Conservation (phyloP, 805 yeast species). For the Blastobotrys parvus region DNA sequence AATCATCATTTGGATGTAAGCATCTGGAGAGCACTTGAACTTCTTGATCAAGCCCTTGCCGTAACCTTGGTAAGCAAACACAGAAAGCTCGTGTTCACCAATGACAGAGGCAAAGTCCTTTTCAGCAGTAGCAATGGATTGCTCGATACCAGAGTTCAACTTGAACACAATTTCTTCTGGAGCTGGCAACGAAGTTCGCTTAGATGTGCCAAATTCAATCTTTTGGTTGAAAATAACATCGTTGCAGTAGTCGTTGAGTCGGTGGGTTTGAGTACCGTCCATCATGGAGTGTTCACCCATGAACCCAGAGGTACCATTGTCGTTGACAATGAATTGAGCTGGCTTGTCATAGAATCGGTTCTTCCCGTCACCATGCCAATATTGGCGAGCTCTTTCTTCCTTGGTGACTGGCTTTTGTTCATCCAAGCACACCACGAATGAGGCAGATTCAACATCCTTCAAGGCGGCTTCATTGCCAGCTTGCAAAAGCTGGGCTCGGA, state of each 20-base stretch:
- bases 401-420: slow-evolving; percentile 61
- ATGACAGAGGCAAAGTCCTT: slow-evolving; percentile 49
- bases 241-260: slow-evolving; percentile 70
- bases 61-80: slow-evolving; percentile 72
- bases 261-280: slow-evolving; percentile 96
- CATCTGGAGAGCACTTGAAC: slow-evolving; percentile 86
- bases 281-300: slow-evolving; percentile 94
- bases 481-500: slow-evolving; percentile 48
- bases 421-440: slow-evolving; percentile 78
- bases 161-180: slow-evolving; percentile 42
- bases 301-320: slow-evolving; percentile 85
- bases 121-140: slow-evolving; percentile 48
- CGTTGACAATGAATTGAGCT: slow-evolving; percentile 69
- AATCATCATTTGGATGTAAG: slow-evolving; percentile 80
- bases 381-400: slow-evolving; percentile 73
- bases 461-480: slow-evolving; percentile 49
- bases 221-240: slow-evolving; percentile 46
- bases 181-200: slow-evolving; percentile 11
- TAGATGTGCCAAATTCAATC: slow-evolving; percentile 26
- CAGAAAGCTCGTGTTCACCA: slow-evolving; percentile 61
- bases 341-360: slow-evolving; percentile 93
- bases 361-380: slow-evolving; percentile 94
- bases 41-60: slow-evolving; percentile 83
- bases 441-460: slow-evolving; percentile 61
- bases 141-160: slow-evolving; percentile 42